Conservation (phyloP, 2,329 filamentous ascomycete species). For the Verticillium nubilum region DNA sequence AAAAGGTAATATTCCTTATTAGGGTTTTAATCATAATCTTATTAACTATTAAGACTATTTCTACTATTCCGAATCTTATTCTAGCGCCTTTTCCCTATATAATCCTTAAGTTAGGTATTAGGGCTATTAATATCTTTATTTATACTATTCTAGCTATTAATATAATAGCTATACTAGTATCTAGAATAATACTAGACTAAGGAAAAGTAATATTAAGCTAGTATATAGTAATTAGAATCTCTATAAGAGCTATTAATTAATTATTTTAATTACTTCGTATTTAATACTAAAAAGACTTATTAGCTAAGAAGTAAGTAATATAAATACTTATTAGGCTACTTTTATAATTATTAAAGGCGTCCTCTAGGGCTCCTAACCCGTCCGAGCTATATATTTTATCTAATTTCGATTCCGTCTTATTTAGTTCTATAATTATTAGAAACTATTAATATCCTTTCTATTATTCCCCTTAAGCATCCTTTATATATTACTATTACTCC, state of each 20-base stretch:
- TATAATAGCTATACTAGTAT: background rate
- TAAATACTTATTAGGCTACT: background rate
- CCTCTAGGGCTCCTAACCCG: background rate
- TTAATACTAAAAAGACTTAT: no score
- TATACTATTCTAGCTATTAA: background rate
- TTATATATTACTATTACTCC: no score
- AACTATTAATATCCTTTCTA: background rate
- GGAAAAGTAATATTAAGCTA: background rate
- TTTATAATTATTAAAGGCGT: background rate
- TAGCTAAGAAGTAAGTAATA: no score
- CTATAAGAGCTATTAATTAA: no score
- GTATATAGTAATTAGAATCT: no score
- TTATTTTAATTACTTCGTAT: no score
- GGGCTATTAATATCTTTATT: background rate
- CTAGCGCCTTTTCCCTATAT: background rate
- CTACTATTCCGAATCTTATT: no score
- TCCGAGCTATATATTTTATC: background rate
- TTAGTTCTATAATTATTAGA: background rate
- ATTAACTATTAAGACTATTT: no score
- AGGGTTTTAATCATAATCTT: no score
- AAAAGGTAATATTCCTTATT: no score
- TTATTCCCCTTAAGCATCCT: no score
- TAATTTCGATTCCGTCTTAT: background rate
- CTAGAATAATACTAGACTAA: background rate
- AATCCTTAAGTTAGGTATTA: background rate